phyloP scores from a whole-genome alignment of 2,329 filamentous ascomycete species.

The Phaeosphaeria sp. region DNA sequence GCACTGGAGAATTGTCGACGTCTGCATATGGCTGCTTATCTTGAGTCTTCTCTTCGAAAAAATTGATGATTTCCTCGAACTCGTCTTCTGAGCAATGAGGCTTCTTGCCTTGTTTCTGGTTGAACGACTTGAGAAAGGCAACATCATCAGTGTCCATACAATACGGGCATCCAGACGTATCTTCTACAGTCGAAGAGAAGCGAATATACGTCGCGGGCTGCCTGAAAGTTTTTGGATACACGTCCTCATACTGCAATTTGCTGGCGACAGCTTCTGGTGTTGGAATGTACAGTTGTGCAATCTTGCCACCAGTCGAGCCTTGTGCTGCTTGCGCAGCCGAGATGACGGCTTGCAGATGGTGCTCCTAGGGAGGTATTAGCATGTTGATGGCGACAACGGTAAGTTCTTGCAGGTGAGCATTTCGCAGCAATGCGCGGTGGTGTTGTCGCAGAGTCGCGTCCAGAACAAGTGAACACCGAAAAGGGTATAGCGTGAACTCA shows the following conservation, averaged over 20 bases:
- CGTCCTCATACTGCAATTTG: constrained; percentile 81
- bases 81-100: constrained; percentile 82
- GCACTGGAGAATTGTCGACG: constrained; percentile 85
- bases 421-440: neutral
- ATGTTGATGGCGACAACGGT: constrained; percentile 16
- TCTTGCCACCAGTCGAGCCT: constrained; percentile 61
- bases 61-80: constrained; percentile 93
- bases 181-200: constrained; percentile 97
- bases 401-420: constrained; percentile 7
- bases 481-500: constrained; percentile 63
- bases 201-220: constrained; percentile 94
- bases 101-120: constrained; percentile 71
- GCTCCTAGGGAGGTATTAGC: constrained; percentile 69
- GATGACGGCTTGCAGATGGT: constrained; percentile 89
- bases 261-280: constrained; percentile 69
- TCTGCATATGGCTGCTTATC: constrained; percentile 86
- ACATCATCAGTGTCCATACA: constrained; percentile 94
- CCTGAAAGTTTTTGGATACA: constrained; percentile 80
- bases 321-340: constrained; percentile 65
- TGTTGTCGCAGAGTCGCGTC: constrained; percentile 5
- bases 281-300: constrained; percentile 70
- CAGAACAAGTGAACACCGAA: constrained; percentile 26
- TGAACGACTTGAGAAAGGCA: constrained; percentile 81
- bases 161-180: constrained; percentile 88
- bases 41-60: constrained; percentile 87